Conservation (phyloP, 148 eudicot genomes). For the Cornus controversa region DNA sequence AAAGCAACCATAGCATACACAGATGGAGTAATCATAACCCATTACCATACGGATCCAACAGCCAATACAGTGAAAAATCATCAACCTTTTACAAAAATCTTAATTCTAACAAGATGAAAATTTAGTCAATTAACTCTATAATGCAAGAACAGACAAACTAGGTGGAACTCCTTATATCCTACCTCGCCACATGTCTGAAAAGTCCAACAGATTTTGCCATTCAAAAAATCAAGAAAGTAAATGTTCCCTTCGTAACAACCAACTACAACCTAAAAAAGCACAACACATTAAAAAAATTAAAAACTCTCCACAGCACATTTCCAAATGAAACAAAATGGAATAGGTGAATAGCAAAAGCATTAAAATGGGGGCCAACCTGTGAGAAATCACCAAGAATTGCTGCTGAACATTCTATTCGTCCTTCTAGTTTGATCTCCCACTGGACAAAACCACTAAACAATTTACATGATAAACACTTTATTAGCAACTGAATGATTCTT, state of each 20-base stretch:
- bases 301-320: neutral
- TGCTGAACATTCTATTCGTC: slow-evolving; percentile 81
- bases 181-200: slow-evolving; percentile 83
- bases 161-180: neutral
- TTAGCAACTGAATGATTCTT: slow-evolving; percentile 5
- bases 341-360: slow-evolving; percentile 14
- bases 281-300: neutral
- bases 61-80: no score
- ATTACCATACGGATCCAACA: no score
- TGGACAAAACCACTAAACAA: slow-evolving; percentile 51
- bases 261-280: slow-evolving; percentile 44
- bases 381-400: slow-evolving; percentile 67
- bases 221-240: slow-evolving; percentile 60
- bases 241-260: slow-evolving; percentile 95
- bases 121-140: no score
- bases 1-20: no score
- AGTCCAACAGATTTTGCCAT: slow-evolving; percentile 67
- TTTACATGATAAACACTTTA: neutral
- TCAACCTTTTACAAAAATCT: no score
- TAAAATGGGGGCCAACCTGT: slow-evolving; percentile 40
- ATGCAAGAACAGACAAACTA: no score
- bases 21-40: no score
- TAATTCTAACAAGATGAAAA: no score
- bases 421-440: slow-evolving; percentile 71
- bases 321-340: neutral